Evolutionary conservation across 192 early-diverging fungal species (phyloP).

Genomic region (Geranomyces variabilis): DNA sequence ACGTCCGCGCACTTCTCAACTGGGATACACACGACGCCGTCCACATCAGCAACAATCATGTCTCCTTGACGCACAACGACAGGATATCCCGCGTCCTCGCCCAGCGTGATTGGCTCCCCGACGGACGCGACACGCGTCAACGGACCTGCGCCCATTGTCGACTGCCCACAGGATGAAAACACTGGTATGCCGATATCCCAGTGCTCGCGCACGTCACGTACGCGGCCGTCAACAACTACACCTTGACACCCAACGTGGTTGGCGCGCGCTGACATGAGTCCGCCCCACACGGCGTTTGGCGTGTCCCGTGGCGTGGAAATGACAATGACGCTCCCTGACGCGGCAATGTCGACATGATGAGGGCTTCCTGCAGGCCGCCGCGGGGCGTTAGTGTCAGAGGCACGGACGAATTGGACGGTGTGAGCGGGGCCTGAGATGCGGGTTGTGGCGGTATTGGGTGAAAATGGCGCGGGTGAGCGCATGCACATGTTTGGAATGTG

Average conservation of each 20-base stretch:
- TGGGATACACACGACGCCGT: constrained; percentile 56
- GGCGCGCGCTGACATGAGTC: constrained; percentile 51
- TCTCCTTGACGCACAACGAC: constrained; percentile 37
- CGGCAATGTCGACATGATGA: constrained; percentile 47
- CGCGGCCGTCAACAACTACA: constrained; percentile 49
- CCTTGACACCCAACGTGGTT: constrained; percentile 37
- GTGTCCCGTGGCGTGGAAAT: constrained; percentile 35
- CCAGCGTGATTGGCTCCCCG: constrained; percentile 40
- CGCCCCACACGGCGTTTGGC: constrained; percentile 59
- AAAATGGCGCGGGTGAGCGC: constrained; percentile 17
- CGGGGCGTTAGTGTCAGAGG: constrained; percentile 22
- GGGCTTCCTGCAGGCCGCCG: constrained; percentile 5
- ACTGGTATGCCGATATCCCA: constrained; percentile 40
- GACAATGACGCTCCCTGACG: constrained; percentile 46
- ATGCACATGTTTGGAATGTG: constrained; percentile 30
- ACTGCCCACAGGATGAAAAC: constrained; percentile 31
- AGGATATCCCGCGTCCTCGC: constrained; percentile 16
- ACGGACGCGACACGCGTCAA: constrained; percentile 34
- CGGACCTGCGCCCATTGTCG: constrained; percentile 43
- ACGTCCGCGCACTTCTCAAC: constrained; percentile 34
- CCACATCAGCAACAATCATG: constrained; percentile 53
- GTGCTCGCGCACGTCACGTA: constrained; percentile 52
- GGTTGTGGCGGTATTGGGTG: not conserved
- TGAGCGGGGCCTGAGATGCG: constrained; percentile 45
- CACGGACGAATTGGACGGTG: constrained; percentile 42